Conservation (phyloP, 495 filamentous ascomycete species). For the Penicillium maclennaniae region DNA sequence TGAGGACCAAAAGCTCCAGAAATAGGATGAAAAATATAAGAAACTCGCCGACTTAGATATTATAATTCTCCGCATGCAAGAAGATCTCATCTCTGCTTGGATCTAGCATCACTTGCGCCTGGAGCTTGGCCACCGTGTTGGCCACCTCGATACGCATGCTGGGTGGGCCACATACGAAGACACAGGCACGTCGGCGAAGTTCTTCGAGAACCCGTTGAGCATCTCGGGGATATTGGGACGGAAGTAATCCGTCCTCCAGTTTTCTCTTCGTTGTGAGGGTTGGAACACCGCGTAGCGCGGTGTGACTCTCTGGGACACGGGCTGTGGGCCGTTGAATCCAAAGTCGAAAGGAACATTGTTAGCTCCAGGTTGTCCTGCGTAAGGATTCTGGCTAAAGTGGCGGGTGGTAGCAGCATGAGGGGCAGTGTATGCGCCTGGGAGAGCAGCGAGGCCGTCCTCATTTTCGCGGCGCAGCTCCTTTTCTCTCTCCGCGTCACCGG, state of each 20-base stretch:
- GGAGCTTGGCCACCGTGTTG: constrained; percentile 75
- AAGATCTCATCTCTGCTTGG: constrained; percentile 83
- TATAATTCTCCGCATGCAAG: constrained; percentile 93
- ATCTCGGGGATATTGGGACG: constrained; percentile 82
- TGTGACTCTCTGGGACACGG: constrained; percentile 33
- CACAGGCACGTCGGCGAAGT: constrained; percentile 77
- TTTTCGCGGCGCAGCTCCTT: constrained; percentile 78
- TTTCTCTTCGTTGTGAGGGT: constrained; percentile 64
- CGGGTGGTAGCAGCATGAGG: constrained; percentile 12
- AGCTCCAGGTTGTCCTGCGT: constrained; percentile 1
- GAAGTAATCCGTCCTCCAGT: constrained; percentile 91
- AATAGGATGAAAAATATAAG: constrained; percentile 4
- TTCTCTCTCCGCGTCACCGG: constrained; percentile 72
- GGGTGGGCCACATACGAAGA: constrained; percentile 90
- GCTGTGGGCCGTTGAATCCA: constrained; percentile 20
- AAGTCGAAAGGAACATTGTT: constrained; percentile 30
- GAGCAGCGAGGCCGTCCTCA: constrained; percentile 75
- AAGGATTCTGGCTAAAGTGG: constrained; percentile 14
- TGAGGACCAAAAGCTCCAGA: constrained; percentile 1
- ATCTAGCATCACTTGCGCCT: constrained; percentile 75
- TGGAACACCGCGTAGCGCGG: constrained; percentile 78
- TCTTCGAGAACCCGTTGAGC: constrained; percentile 72
- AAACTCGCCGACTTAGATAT: constrained; percentile 49
- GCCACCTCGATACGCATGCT: constrained; percentile 83
- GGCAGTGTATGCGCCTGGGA: constrained; percentile 53